phyloP scores from a whole-genome alignment of 2,329 filamentous ascomycete species.

The Thelonectria rubi region DNA sequence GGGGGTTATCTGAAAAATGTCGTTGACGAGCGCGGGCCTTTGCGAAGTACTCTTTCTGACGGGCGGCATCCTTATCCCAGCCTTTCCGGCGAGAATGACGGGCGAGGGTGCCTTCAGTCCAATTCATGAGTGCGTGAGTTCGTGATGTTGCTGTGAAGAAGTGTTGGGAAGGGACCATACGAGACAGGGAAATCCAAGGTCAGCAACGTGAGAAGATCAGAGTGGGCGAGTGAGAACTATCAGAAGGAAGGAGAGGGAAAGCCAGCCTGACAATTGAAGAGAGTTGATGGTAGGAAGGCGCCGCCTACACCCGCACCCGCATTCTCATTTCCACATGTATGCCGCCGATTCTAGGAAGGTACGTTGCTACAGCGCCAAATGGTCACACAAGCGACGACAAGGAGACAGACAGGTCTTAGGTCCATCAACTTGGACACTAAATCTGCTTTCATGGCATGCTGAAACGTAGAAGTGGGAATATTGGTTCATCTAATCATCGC shows the following conservation, averaged over 20 bases:
- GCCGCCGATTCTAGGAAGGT: background rate
- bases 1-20: conserved; percentile 20
- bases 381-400: background rate
- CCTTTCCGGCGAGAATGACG: conserved; percentile 48
- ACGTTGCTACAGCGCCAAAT: background rate
- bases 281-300: background rate
- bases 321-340: background rate
- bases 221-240: background rate
- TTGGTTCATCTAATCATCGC: background rate
- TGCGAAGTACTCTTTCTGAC: conserved; percentile 52
- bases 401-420: background rate
- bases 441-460: no score
- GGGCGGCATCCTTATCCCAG: conserved; percentile 46
- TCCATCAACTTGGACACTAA: background rate
- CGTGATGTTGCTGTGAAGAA: background rate
- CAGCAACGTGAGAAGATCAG: background rate
- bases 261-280: background rate
- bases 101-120: conserved; percentile 51
- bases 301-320: background rate
- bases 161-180: background rate
- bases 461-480: background rate
- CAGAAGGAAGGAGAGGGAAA: background rate
- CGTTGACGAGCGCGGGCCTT: conserved; percentile 43
- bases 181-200: background rate
- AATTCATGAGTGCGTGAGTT: conserved; percentile 49